Evolutionary conservation across 192 early-diverging fungal species (phyloP).

Genomic region (Backusella mclennaniae): DNA sequence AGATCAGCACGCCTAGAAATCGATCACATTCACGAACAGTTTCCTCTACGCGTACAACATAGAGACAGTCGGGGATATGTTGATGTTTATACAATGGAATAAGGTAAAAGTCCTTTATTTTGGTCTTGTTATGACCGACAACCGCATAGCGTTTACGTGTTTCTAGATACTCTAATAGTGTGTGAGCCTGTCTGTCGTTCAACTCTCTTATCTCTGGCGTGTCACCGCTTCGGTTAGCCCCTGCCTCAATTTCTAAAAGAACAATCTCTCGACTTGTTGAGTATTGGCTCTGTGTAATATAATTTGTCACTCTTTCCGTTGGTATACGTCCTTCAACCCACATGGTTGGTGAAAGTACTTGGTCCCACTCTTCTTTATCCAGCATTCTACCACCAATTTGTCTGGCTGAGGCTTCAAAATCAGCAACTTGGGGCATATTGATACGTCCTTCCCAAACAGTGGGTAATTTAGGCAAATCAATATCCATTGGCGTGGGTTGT

Average conservation of each 20-base stretch:
- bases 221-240: background rate
- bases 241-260: constrained; percentile 54
- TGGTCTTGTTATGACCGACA: constrained; percentile 59
- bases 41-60: constrained; percentile 45
- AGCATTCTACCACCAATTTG: constrained; percentile 60
- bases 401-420: constrained; percentile 51
- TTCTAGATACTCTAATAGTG: constrained; percentile 63
- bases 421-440: constrained; percentile 63
- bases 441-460: constrained; percentile 62
- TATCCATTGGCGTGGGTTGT: background rate
- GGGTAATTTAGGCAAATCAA: background rate
- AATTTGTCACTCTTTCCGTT: constrained; percentile 45
- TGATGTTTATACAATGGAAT: constrained; percentile 57
- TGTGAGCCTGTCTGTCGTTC: constrained; percentile 40
- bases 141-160: constrained; percentile 62
- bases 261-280: constrained; percentile 59
- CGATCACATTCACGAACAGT: constrained; percentile 38
- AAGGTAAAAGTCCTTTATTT: constrained; percentile 77
- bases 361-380: constrained; percentile 49
- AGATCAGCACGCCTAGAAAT: constrained; percentile 59
- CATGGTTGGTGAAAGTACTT: constrained; percentile 55
- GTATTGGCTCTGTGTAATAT: constrained; percentile 53
- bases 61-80: constrained; percentile 55
- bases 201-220: constrained; percentile 5
- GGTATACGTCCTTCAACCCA: constrained; percentile 68